phyloP scores from a whole-genome alignment of 495 filamentous ascomycete genomes.

The Immersiella caudata region DNA sequence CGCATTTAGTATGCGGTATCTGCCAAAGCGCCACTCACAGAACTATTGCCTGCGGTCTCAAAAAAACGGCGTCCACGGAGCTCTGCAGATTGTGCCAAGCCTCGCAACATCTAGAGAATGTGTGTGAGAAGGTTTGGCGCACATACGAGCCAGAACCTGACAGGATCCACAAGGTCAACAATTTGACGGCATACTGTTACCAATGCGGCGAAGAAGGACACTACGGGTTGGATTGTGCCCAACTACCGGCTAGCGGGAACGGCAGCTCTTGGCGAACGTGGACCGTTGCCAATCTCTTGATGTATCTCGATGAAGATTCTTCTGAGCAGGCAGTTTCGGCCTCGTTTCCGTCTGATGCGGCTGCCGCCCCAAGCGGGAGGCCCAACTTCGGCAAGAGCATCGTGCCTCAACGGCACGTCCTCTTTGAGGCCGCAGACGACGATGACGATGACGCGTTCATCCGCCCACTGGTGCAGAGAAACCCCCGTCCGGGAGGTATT shows the following conservation, averaged over 20 bases:
- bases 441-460: slow-evolving; percentile 49
- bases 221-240: slow-evolving; percentile 43
- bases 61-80: neutral
- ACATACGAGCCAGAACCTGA: slow-evolving; percentile 33
- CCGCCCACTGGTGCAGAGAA: slow-evolving; percentile 36
- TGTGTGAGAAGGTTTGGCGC: slow-evolving; percentile 44
- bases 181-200: slow-evolving; percentile 46
- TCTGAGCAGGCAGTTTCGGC: slow-evolving; percentile 35
- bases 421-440: slow-evolving; percentile 43
- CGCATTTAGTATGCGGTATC: slow-evolving; percentile 11
- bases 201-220: slow-evolving; percentile 44
- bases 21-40: too few species aligned
- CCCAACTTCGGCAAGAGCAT: slow-evolving; percentile 40
- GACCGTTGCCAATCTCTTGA: slow-evolving; percentile 37
- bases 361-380: neutral
- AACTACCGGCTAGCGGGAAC: neutral
- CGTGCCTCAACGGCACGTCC: slow-evolving; percentile 41
- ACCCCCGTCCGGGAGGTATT: neutral
- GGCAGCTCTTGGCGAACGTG: slow-evolving; percentile 29
- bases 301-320: slow-evolving; percentile 42
- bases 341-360: slow-evolving; percentile 4
- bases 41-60: neutral
- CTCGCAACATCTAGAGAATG: slow-evolving; percentile 35
- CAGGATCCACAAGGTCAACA: slow-evolving; percentile 38
- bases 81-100: slow-evolving; percentile 34